Evolutionary conservation across 1,139 yeast genomes (phyloP).

Genomic region (Pichia sp.): DNA sequence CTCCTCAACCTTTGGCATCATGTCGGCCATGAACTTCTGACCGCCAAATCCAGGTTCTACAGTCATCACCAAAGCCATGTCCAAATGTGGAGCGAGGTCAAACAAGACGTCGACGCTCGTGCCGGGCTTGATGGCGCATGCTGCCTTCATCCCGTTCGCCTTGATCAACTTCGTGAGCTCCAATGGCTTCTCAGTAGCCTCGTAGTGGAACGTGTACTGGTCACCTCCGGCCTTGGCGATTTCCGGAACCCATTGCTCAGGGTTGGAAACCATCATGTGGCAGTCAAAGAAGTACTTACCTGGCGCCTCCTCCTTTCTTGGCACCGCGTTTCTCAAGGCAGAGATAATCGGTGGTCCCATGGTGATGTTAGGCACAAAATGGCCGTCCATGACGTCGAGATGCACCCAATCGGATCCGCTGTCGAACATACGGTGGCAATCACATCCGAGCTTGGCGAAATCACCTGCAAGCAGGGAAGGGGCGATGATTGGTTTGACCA

Average conservation of each 20-base stretch:
- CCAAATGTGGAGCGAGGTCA: slow-evolving; percentile 64
- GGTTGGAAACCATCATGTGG: slow-evolving; percentile 97
- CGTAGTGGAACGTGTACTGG: slow-evolving; percentile 94
- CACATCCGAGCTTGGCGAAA: slow-evolving; percentile 82
- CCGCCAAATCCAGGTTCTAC: slow-evolving; percentile 99
- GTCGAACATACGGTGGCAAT: slow-evolving; percentile 75
- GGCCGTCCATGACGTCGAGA: slow-evolving; percentile 98
- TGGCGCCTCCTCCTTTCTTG: slow-evolving; percentile 36
- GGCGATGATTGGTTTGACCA: slow-evolving; percentile 85
- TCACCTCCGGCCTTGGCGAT: slow-evolving; percentile 95
- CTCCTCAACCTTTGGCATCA: slow-evolving; percentile 91
- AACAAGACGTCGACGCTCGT: slow-evolving; percentile 83
- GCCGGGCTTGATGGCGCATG: slow-evolving; percentile 91
- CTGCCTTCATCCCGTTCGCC: slow-evolving; percentile 82
- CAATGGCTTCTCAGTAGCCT: slow-evolving; percentile 77
- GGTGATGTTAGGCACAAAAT: slow-evolving; percentile 94
- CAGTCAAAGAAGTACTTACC: slow-evolving; percentile 72
- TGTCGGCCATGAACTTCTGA: slow-evolving; percentile 88
- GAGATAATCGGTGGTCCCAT: slow-evolving; percentile 88
- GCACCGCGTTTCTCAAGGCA: slow-evolving; percentile 73
- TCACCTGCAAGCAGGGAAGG: slow-evolving; percentile 96
- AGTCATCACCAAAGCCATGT: slow-evolving; percentile 95
- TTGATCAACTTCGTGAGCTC: slow-evolving; percentile 73
- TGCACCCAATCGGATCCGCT: slow-evolving; percentile 92
- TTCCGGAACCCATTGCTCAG: slow-evolving; percentile 91